phyloP scores from a whole-genome alignment of 345 rosid genomes.

The Sisymbrium altissimum region DNA sequence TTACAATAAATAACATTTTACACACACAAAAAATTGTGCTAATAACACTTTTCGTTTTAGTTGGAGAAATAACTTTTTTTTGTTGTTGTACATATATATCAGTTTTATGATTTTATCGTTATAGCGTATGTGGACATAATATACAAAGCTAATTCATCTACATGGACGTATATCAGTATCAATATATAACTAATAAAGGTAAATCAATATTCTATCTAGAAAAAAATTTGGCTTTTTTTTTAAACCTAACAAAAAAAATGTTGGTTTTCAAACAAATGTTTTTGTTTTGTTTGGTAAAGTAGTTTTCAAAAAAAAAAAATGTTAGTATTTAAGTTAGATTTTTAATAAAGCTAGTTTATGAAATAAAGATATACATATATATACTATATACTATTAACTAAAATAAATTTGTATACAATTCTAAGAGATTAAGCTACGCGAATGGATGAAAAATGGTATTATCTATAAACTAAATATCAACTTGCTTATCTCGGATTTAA shows the following conservation, averaged over 20 bases:
- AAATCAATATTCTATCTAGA: not conserved
- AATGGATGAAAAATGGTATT: not conserved
- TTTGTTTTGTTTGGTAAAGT: no score
- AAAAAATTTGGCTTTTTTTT: no score
- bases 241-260: no score
- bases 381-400: not conserved
- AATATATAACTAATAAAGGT: not conserved
- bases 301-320: no score
- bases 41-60: not conserved
- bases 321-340: not conserved
- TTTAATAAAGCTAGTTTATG: no score
- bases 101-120: not conserved
- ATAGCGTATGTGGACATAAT: not conserved
- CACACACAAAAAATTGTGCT: not conserved
- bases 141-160: not conserved
- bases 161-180: not conserved
- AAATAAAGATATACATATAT: no score
- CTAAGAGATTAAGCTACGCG: no score
- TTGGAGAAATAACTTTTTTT: not conserved
- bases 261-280: not conserved
- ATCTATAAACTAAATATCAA: conserved; percentile 1
- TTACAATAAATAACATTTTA: not conserved
- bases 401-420: not conserved
- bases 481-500: not conserved
- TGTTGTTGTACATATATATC: no score